These are phyloP conservation scores for Ceratobasidium sp. DNA, from an alignment of 1,284 basidiomycete species.

Conservation along the genomic window DNA sequence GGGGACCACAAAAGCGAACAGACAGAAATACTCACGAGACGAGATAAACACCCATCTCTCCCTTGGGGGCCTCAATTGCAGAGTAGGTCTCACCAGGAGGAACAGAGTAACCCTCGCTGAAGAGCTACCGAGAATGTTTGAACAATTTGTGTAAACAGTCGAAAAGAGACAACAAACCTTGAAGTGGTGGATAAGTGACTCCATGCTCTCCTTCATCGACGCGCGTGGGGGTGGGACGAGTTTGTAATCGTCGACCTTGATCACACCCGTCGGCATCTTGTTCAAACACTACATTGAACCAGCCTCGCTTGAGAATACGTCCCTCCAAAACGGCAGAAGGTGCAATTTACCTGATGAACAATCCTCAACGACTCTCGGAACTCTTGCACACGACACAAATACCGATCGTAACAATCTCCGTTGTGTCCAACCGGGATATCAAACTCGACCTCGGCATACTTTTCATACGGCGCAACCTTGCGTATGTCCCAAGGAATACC, in stretches of 20 bases:
- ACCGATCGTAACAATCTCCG: constrained; percentile 96
- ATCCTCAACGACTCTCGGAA: constrained; percentile 95
- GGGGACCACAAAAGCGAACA: background rate
- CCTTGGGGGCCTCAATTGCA: constrained; percentile 98
- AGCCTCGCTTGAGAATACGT: too few relatives aligned
- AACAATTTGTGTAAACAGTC: background rate
- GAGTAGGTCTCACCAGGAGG: constrained; percentile 97
- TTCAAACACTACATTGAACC: constrained; percentile 95
- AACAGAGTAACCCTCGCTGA: constrained; percentile 97
- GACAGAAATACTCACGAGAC: constrained; percentile 70
- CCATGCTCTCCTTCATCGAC: constrained; percentile 99
- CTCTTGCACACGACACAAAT: constrained; percentile 97
- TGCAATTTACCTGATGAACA: constrained; percentile 77
- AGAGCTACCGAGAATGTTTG: constrained; percentile 63
- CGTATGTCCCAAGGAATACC: constrained; percentile 96
- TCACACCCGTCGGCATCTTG: constrained; percentile 93
- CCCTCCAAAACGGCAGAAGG: too few relatives aligned
- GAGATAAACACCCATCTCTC: constrained; percentile 97
- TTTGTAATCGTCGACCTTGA: constrained; percentile 98
- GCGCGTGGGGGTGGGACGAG: constrained; percentile 96
- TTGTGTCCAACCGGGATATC: constrained; percentile 96
- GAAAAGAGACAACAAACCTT: constrained; percentile 62
- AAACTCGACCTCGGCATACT: constrained; percentile 98
- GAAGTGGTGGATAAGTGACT: constrained; percentile 97
- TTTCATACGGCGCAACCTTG: constrained; percentile 94